These are phyloP conservation scores for Xerocomus potaroensis DNA, from an alignment of 768 basidiomycete species.

Conservation along the genomic window DNA sequence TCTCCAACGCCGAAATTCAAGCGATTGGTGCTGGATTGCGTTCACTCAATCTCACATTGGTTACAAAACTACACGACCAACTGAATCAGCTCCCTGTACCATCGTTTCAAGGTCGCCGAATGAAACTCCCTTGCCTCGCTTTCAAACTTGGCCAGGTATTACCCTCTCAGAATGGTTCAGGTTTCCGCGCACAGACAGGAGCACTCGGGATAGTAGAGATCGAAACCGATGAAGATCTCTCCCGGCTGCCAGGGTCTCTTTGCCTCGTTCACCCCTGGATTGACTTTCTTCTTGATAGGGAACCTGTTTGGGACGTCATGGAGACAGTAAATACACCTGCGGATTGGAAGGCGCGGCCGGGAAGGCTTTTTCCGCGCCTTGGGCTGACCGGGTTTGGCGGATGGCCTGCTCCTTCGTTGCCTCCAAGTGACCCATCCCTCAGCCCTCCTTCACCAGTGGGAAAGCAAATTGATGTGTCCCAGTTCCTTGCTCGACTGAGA, in stretches of 20 bases:
- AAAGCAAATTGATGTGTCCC: too few species aligned
- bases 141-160: not conserved
- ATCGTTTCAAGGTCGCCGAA: not conserved
- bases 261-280: slow-evolving; percentile 7
- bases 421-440: too few species aligned
- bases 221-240: not conserved
- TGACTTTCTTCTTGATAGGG: not conserved
- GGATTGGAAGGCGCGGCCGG: not conserved
- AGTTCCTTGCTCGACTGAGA: too few species aligned
- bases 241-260: not conserved
- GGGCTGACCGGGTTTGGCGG: too few species aligned
- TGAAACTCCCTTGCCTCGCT: slow-evolving; percentile 1
- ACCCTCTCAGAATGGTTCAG: not conserved
- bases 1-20: not conserved
- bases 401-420: too few species aligned
- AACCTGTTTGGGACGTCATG: not conserved
- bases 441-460: too few species aligned
- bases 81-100: not conserved
- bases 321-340: too few species aligned
- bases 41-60: not conserved
- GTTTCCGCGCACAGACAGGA: not conserved
- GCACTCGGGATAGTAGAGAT: slow-evolving; percentile 1
- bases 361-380: not conserved
- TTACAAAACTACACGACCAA: not conserved
- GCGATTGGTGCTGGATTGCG: not conserved